Conservation (phyloP, 1,284 basidiomycete genomes). For the Austropuccinia psidii region DNA sequence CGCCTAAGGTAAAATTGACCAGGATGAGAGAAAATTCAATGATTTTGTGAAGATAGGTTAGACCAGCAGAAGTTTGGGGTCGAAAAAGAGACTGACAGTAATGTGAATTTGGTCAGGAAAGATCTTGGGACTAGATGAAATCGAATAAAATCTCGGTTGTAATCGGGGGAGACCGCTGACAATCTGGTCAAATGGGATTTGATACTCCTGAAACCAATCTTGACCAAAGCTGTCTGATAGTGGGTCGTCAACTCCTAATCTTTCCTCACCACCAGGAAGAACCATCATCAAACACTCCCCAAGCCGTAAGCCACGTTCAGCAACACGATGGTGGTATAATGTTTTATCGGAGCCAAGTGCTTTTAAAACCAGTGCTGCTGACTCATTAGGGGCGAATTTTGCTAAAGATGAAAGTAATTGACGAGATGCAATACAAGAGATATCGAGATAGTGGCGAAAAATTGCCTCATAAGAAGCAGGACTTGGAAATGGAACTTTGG, state of each 20-base stretch:
- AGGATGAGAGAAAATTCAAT: neutral
- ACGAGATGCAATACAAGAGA: constrained; percentile 82
- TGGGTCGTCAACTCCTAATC: constrained; percentile 47
- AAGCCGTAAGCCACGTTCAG: constrained; percentile 74
- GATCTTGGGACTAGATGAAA: constrained; percentile 92
- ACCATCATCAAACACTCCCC: constrained; percentile 84
- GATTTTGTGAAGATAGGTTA: neutral
- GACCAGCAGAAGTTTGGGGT: constrained; percentile 46
- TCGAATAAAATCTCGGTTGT: constrained; percentile 95
- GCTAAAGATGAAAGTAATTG: constrained; percentile 80
- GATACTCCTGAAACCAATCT: constrained; percentile 56
- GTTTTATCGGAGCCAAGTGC: constrained; percentile 79
- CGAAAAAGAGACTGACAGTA: constrained; percentile 88
- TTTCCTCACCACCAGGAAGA: constrained; percentile 61
- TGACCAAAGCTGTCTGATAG: constrained; percentile 61
- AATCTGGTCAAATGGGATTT: constrained; percentile 94
- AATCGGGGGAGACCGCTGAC: constrained; percentile 85
- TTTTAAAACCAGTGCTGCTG: constrained; percentile 66
- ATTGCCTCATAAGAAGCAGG: constrained; percentile 92
- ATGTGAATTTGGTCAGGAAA: constrained; percentile 81
- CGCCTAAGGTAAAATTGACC: constrained; percentile 47
- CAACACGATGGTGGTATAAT: constrained; percentile 66
- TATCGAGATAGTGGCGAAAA: constrained; percentile 93
- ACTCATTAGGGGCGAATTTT: constrained; percentile 75
- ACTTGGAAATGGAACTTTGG: constrained; percentile 96